These are phyloP conservation scores for Hylodesmum podocarpum DNA, from an alignment of 306 rosid genomes.

Conservation along the genomic window DNA sequence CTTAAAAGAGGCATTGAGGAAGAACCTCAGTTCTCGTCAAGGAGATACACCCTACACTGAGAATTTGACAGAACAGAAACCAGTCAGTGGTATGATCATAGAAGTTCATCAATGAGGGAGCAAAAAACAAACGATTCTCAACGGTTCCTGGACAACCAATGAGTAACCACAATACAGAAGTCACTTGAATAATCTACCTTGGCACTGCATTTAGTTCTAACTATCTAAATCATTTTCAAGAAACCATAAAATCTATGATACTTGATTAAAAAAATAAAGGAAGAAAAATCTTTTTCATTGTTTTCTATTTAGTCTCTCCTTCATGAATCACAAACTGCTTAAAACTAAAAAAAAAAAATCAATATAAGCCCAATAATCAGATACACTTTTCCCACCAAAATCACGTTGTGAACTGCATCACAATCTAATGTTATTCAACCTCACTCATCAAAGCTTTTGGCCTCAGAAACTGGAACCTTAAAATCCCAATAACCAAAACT, in stretches of 20 bases:
- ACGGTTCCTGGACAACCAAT: constrained; percentile 2
- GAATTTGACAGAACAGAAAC: constrained; percentile 30
- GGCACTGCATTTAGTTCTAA: background rate
- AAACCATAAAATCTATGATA: background rate
- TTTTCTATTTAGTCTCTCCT: background rate
- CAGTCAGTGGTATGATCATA: background rate
- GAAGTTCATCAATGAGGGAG: background rate
- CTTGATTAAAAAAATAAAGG: background rate
- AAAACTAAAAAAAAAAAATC: background rate
- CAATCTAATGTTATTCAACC: background rate
- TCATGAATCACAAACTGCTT: background rate
- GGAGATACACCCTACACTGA: constrained; percentile 31
- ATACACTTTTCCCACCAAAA: background rate
- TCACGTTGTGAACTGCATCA: background rate
- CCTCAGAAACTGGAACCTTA: constrained; percentile 30
- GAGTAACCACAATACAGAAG: constrained; percentile 14
- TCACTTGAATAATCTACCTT: constrained; percentile 12
- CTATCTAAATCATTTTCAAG: background rate
- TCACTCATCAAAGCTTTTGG: background rate
- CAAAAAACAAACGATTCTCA: background rate
- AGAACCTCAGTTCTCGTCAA: constrained; percentile 30
- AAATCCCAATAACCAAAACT: background rate
- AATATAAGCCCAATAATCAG: background rate
- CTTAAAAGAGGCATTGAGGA: constrained; percentile 74
- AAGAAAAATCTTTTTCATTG: background rate